Base-by-base conservation (phyloP, 441 rosid species). In the Aleurites moluccanus region DNA sequence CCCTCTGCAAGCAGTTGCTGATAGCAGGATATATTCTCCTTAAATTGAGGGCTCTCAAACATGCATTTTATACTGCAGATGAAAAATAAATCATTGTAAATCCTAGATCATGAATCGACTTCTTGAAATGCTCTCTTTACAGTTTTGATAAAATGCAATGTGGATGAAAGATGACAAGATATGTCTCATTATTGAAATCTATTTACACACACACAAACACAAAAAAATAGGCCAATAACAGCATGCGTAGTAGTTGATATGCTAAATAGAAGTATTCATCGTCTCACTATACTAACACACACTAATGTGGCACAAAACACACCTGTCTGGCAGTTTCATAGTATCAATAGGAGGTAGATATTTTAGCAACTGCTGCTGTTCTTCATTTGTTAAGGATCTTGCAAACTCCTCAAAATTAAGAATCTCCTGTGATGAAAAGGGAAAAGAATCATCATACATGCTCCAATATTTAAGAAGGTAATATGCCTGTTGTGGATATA, bases 11-110 rank as follows among this genome's bases (percentile, higher is more conserved):
- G 92, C 80, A 96, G 85, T 64, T 85, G 81, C 81, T 93, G 93
- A 67, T 89, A 89, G 83, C 85, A 85, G 77, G 83, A 79, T 77
- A 90, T 77, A 81, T 92, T 91, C 82, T 93, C 97, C 93, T 89
- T 90, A 86, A 91, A 93, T 69, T 90, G 97, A 78, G 79, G 83
- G 84, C 96, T 89, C 73, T 85, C 87, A 60, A 92, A 96, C 98
- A 92, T 83, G 84, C 76, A 79, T 85, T 80, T 75, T 68, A 90
- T 85, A 88, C 99, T 93, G 89, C 88, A 83, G 69, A 74, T 59
- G 71, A 70, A 80, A 80, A 78, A 75, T 9, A 72, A 73, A 64
- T 49, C 30, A 70, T 78, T 65, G 83, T 49, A 38, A 73, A 81
- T 63, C 55, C 50, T 23, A 18, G 20, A 63, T 45, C 65, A 70